Conservation (phyloP, 169 alveolate genomes). For the Plasmodium cynomolgi region DNA sequence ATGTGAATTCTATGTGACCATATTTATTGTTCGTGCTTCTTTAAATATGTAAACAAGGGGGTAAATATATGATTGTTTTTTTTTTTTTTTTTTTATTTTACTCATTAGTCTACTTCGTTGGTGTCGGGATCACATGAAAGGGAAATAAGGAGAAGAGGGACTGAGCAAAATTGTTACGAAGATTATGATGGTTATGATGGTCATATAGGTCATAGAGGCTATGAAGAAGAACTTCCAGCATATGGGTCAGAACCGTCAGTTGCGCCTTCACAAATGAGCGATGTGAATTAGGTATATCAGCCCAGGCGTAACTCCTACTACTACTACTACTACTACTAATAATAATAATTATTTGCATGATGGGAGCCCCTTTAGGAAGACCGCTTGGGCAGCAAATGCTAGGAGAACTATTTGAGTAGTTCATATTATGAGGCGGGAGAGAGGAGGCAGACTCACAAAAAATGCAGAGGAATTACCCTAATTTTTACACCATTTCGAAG, state of each 20-base stretch:
- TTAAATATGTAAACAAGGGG: not conserved
- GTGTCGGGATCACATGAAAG: not conserved
- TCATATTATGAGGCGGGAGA: not conserved
- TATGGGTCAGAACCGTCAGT: too few species aligned
- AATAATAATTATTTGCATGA: too few species aligned
- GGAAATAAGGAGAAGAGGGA: not conserved
- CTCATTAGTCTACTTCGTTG: not conserved
- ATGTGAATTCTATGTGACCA: not conserved
- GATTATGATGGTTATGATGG: too few species aligned
- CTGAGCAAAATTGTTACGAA: not conserved
- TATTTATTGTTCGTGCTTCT: not conserved
- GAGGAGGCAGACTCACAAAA: not conserved
- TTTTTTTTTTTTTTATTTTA: not conserved
- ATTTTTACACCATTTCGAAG: not conserved
- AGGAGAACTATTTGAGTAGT: not conserved
- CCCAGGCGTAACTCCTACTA: too few species aligned
- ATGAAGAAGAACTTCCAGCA: too few species aligned
- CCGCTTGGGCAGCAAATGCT: not conserved
- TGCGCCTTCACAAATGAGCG: too few species aligned
- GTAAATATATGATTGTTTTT: not conserved
- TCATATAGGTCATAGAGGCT: too few species aligned
- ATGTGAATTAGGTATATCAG: too few species aligned
- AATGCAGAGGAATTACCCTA: not conserved
- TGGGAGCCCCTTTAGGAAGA: too few species aligned
- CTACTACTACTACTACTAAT: too few species aligned